Base-by-base conservation (phyloP, 2,329 filamentous ascomycete species). In the Ascosphaera acerosa region DNA sequence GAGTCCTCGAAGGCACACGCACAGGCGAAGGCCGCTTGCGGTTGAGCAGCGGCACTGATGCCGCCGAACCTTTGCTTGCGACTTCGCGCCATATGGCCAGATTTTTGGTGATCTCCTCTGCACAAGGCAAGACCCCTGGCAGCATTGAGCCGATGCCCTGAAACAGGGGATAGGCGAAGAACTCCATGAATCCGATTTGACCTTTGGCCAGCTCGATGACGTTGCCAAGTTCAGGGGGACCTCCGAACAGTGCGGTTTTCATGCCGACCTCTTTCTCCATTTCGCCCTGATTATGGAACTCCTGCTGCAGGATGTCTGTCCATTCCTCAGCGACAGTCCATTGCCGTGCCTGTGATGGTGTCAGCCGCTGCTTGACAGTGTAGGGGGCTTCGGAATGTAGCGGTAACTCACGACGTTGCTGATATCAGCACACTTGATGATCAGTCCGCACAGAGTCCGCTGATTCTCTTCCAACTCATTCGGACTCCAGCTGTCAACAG, bases 361-460 rank as follows among this genome's bases (percentile, higher is more conserved):
- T 32, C 22, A 31, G n/a, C 4, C 33, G 10, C 7, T n/a, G 27
- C 9, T 28, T 18, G 15, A 30, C 3, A 19, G n/a, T 9, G 30
- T 9, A 12, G 4, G 10, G 10, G 6, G 5, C n/a, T 10, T 4
- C 5, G 15, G 14, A 35, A 29, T 33, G 10, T 41, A 44, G 36
- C 29, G 29, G 28, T 32, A 46, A 72, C 76, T 50, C 63, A 84
- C 77, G 49, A 94, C 87, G 48, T 97, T 97, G 55, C 84, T 92
- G 46, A 97, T 94, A 50, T 97, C 87, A 23, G 87, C 87, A 48
- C 87, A 94, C 51, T 97, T 97, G 54, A 97, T 92, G 35, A 97
- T 57, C 34, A 97, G 57, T 10, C 81, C 81, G 52, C 87, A 94
- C n/a, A 75, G 59, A 29, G 94, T 54, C 6, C 76, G 70, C 40